These are phyloP conservation scores for Eucalyptus fibrosa DNA, from an alignment of 345 rosid species.

Conservation along the genomic window DNA sequence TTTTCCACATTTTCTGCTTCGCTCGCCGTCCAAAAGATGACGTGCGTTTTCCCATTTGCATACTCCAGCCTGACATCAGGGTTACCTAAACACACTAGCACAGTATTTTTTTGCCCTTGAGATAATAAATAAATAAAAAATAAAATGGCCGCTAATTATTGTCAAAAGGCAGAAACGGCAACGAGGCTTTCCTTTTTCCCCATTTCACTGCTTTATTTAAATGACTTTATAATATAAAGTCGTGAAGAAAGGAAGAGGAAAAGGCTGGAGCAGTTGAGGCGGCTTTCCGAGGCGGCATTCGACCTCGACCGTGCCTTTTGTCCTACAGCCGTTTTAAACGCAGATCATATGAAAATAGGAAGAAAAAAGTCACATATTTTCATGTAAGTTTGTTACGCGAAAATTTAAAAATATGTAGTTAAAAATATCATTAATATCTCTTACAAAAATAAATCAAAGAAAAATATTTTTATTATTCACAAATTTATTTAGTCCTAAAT, in stretches of 20 bases:
- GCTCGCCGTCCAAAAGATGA: not conserved
- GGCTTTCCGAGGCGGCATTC: not conserved
- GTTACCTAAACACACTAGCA: not conserved
- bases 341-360: not conserved
- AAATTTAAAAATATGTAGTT: no score
- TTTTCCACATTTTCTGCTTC: not conserved
- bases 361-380: no score
- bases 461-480: fast-evolving
- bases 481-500: no score
- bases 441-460: fast-evolving
- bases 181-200: not conserved
- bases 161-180: not conserved
- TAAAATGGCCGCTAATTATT: not conserved
- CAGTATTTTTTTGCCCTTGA: not conserved
- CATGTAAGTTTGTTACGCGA: not conserved
- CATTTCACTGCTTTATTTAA: not conserved
- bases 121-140: not conserved
- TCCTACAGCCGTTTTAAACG: not conserved
- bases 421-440: no score
- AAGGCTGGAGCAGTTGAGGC: not conserved
- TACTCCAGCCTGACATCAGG: not conserved
- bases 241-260: not conserved
- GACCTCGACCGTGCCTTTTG: not conserved
- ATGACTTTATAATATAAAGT: not conserved
- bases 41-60: not conserved